Evolutionary conservation across 2,329 filamentous ascomycete genomes (phyloP), one percentile per base, ranked within the genome.

Genomic region (Fusarium sp.): DNA sequence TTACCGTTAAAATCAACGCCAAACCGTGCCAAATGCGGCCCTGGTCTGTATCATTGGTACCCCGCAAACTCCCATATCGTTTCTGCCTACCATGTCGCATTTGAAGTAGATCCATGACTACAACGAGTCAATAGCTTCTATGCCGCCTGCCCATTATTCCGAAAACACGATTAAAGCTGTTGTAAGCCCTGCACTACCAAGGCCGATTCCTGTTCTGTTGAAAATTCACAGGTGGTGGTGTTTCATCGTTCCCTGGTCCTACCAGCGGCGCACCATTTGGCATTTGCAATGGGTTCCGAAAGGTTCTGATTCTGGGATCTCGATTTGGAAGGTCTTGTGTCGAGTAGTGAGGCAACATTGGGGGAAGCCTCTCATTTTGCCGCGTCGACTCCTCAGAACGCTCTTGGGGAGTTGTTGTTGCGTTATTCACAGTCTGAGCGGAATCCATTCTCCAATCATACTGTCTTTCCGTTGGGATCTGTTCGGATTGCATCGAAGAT

Each of bases 1-100:
- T 56, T 55, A 33, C 44, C 59, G 34, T 53, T 56, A 58, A 64
- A 73, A 58, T 51, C 42, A 74, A 73, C 70, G 68, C 68, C 59
- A 54, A 68, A 43, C 50, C 61, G 33, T 66, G 28, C 61, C 46
- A 49, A 18, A 68, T 64, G 43, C 40, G 45, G 39, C 36, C 42
- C 51, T 58, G 40, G 45, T 40, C 40, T 48, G 46, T 55, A 46
- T 69, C 56, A 49, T 50, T 69, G 57, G 10, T 53, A 58, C 38
- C 50, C 52, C 64, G 57, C 48, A 49, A 60, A 45, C 33, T 60
- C 28, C 49, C 31, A 40, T 45, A 9, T 20, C 39, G 18, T 15
- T 51, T 42, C 39, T 48, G 33, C 45, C 42, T 31, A 49, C 26
- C 33, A 33, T 36, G 14, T 31, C 18, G 20, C 28, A 24, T 33